Base-by-base conservation (phyloP, 169 alveolate genomes). In the Hammondia hammondi region DNA sequence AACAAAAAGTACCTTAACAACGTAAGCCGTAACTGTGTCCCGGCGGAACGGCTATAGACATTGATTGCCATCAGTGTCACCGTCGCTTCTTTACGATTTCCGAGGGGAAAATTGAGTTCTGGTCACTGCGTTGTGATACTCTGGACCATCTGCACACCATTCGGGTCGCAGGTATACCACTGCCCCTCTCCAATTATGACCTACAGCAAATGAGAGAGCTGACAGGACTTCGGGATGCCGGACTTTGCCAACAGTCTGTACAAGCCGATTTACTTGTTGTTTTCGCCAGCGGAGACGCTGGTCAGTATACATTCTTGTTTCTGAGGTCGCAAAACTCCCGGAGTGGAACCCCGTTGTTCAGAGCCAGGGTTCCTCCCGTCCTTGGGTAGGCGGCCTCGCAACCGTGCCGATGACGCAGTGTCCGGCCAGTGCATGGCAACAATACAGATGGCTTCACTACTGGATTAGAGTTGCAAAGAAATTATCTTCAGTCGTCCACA, bases 151-250 rank as follows among this genome's bases (percentile, higher is more conserved):
- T 85, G 48, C 88, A 84, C 82, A 85, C 82, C 46, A 93, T 93
- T 48, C 89, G 56, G 32, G 81, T 93, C 48, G 35, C 82, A 17
- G 95, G 95, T 85, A 71, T 4, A 82, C 90, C 17, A 0, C 37
- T 3, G 70, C 29, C 85, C 71, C 6, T 29, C 61, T 52, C 61
- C 61, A 10, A 52, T 52, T 10, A 52, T 52, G 19, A 52, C 3
- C 3, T 52, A 14, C 24, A 7, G 61, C 19, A 52, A 7, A 52
- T 52, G 61, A 52, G 24, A 7, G 19, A 52, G 61, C 10, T 12
- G 4, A 3, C 84, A 93, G 95, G 95, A 7, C 93, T 93, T 45
- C 95, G 95, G 35, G 93, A 93, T 27, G 95, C 93, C 37, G 95
- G 95, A 29, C 56, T 93, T 71, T 93, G 95, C 84, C 95, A 93